Evolutionary conservation across 2,329 filamentous ascomycete species (phyloP), one percentile per base, ranked within the genome.

Genomic region (Cucurbitaria berberidis): DNA sequence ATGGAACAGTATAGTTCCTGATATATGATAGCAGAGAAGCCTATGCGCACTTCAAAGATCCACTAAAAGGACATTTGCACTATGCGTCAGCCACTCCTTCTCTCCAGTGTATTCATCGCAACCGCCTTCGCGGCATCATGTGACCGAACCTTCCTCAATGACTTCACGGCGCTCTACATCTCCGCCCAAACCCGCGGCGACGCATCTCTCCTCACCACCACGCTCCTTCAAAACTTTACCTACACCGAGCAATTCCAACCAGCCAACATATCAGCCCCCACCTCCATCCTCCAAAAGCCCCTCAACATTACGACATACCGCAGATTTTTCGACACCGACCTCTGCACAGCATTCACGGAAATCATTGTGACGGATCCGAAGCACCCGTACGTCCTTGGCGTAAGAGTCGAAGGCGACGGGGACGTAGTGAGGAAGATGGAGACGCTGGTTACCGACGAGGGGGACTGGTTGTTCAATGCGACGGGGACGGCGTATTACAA

Each of bases 401-500:
- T 64, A 2, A 36, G 61, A 9, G 39, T 59, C 10, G 60, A 59
- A 10, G 48, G 51, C 0, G 54, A 60, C 2, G 60, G 60, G 4
- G 24, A 57, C 36, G 51, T 53, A 8, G 48, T 68, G 8, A 60
- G 35, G 0, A 62, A 57, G 38, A 60, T 68, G 9, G 64, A 68
- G 39, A 61, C 59, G 0, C 38, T 69, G 5, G 63, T 66, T 1
- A 62, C 55, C 1, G 60, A 66, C 24, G 47, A 51, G 57, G 63
- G 64, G 0, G 63, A 67, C 32, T 68, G 66, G 66, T 10, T 61
- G 18, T 67, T 66, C 50, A 63, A 68, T 35, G 64, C 63, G 1
- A 62, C 57, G 0, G 56, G 55, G 0, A 60, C 55, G 3, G 57
- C 51, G 3, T 53, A 60, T 16, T 65, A 47, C 24, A 57, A 57